A percentile compares a stretch with the other conserved stretches of the same genome.
Conservation (phyloP, 192 early-diverging fungal genomes). For the Gaertneriomyces semiglobifer region DNA sequence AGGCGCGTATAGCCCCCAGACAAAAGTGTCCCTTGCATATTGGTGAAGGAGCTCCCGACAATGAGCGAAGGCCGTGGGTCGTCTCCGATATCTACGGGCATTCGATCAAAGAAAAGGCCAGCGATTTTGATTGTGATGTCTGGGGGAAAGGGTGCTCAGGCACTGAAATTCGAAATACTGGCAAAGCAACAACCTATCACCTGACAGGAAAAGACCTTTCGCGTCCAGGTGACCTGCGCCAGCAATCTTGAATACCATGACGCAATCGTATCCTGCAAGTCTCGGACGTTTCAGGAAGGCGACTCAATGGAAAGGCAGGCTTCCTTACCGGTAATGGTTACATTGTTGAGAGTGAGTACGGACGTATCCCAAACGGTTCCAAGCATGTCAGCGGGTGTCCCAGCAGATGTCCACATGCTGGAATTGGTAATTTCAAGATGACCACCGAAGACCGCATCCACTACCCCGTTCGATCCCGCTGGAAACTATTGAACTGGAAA, state of each 20-base stretch:
- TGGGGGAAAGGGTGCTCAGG: background rate
- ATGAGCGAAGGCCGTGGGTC: background rate
- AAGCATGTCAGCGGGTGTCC: background rate
- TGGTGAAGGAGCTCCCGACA: background rate
- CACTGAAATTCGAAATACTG: background rate
- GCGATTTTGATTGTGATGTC: background rate
- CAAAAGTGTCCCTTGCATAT: slow-evolving; percentile 7
- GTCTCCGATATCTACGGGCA: background rate
- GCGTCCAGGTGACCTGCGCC: too few relatives aligned
- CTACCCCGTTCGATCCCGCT: too few relatives aligned
- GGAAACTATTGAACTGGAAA: too few relatives aligned
- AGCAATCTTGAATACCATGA: background rate
- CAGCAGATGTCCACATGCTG: too few relatives aligned
- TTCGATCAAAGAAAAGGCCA: background rate
- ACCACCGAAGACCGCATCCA: too few relatives aligned
- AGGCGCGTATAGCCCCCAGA: slow-evolving; percentile 3
- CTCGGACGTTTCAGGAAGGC: background rate
- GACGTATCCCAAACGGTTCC: background rate
- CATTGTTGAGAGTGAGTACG: slow-evolving; percentile 11
- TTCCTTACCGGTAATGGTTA: slow-evolving; percentile 12
- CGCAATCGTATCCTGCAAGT: background rate
- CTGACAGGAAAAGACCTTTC: background rate
- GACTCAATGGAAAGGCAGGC: background rate
- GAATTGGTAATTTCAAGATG: too few relatives aligned
- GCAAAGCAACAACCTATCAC: background rate